Base-by-base conservation (phyloP, 257 asterid species). In the Prunella vulgaris region DNA sequence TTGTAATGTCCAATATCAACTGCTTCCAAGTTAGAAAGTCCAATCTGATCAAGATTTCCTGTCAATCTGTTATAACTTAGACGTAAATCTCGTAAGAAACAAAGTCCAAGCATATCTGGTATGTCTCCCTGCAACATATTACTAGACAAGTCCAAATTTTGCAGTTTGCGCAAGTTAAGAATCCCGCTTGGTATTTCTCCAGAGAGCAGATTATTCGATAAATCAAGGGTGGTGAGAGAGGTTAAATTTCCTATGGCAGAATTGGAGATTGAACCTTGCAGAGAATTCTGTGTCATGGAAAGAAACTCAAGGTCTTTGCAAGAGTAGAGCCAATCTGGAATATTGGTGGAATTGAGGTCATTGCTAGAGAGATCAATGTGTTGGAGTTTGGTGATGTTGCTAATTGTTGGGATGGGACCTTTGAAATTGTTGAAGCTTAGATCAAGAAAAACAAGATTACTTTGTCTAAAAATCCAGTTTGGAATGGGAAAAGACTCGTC, bases 261-360 rank as follows among this genome's bases (percentile, higher is more conserved):
- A n/a, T n/a, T n/a, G n/a, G n/a, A n/a, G 37, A 32, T 32, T 32
- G 37, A 6, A 32, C 37, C 7, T 32, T 32, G 37, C 1, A 32
- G 0, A 5, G 37, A 12, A 49, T 35, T 76, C 1, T 3, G 4
- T 0, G 22, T 3, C 20, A 81, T 1, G 20, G 1, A 0, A 18
- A 79, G 28, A 46, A 12, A 54, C 22, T 65, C 64, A 5, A 84
- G 77, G 25, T 66, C 59, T 20, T 76, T 78, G 65, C 68, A 74
- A 6, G 8, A 27, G 60, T 73, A 84, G 59, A 84, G 71, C 84
- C 80, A 76, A 10, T 76, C 2, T 21, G 84, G 86, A 21, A 84
- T n/a, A n/a, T n/a, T 76, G 48, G 53, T 59, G 66, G 82, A n/a
- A n/a, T n/a, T n/a, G n/a, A n/a, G n/a, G n/a, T 59, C 0, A 61